Percentiles rank a stretch among this genome's conserved stretches.
These are phyloP conservation scores for Solidago caesia DNA, from an alignment of 129 eudicot genomes.

Conservation along the genomic window DNA sequence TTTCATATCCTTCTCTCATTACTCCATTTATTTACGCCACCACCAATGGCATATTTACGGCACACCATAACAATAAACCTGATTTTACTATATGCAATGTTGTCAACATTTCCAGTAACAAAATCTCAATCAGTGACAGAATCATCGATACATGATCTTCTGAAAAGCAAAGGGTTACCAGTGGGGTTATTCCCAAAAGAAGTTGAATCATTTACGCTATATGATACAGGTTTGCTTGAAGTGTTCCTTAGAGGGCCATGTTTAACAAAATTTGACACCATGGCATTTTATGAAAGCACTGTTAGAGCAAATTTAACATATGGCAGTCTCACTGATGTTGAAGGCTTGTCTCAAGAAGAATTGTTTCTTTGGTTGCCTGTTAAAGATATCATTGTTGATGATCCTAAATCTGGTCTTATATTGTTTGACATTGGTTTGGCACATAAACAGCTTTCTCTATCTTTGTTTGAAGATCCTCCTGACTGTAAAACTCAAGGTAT, in stretches of 20 bases:
- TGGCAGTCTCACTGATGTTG: slow-evolving; percentile 61
- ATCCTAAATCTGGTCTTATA: slow-evolving; percentile 69
- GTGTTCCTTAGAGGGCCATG: slow-evolving; percentile 62
- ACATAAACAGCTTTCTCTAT: slow-evolving; percentile 67
- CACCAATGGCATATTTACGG: slow-evolving; percentile 42
- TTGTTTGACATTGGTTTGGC: slow-evolving; percentile 71
- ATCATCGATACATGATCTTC: slow-evolving; percentile 70
- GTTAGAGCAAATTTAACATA: slow-evolving; percentile 67
- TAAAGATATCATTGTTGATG: slow-evolving; percentile 65
- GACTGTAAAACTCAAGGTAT: slow-evolving; percentile 53
- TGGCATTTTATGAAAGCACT: slow-evolving; percentile 64
- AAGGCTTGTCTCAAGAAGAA: slow-evolving; percentile 72
- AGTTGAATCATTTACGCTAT: slow-evolving; percentile 55
- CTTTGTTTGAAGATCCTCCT: slow-evolving; percentile 85
- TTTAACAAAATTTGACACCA: slow-evolving; percentile 61
- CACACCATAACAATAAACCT: slow-evolving; percentile 5
- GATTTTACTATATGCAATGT: slow-evolving; percentile 6
- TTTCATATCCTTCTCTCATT: slow-evolving; percentile 11
- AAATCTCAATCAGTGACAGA: slow-evolving; percentile 20
- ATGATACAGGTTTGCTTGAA: slow-evolving; percentile 57
- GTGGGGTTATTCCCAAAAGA: slow-evolving; percentile 64
- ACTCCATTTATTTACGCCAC: slow-evolving; percentile 2
- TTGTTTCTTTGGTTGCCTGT: slow-evolving; percentile 80
- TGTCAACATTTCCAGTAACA: background rate
- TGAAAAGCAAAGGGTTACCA: slow-evolving; percentile 62